Percentiles rank a stretch among this genome's conserved stretches.
Conservation (phyloP, 108 stramenopile genomes). For the Nitzschia sp. region DNA sequence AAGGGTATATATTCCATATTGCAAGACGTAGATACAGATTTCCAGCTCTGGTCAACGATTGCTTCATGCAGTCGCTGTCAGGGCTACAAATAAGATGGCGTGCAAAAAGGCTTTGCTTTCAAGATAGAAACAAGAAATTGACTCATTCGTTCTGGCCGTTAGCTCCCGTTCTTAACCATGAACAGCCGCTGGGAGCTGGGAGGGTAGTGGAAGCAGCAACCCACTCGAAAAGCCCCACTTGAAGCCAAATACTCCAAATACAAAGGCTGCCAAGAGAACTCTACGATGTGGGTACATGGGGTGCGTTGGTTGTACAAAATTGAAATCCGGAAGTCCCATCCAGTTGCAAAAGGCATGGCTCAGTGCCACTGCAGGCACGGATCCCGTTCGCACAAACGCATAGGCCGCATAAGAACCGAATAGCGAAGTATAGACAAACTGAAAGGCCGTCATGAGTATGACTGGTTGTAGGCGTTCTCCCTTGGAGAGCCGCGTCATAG, state of each 20-base stretch:
- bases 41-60: too few species aligned
- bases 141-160: too few species aligned
- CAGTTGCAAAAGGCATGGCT: constrained; percentile 80
- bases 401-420: constrained; percentile 81
- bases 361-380: constrained; percentile 50
- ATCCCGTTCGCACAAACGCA: constrained; percentile 68
- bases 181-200: constrained; percentile 14
- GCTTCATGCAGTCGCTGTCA: too few species aligned
- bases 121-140: too few species aligned
- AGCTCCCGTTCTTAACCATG: too few species aligned
- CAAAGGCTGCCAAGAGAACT: constrained; percentile 38
- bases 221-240: constrained; percentile 10
- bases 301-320: constrained; percentile 35
- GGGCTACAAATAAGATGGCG: too few species aligned
- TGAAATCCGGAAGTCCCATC: constrained; percentile 79
- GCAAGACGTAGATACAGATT: too few species aligned
- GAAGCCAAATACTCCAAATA: constrained; percentile 60
- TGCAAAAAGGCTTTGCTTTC: too few species aligned
- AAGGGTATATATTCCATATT: too few species aligned
- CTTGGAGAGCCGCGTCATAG: constrained; percentile 29
- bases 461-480: constrained; percentile 31
- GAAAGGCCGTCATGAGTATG: constrained; percentile 49
- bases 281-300: constrained; percentile 53
- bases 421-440: constrained; percentile 77
- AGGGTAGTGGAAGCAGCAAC: constrained; percentile 28